Percentiles rank a stretch among this genome's conserved stretches.
Conservation (phyloP, 2,329 filamentous ascomycete species). For the Cryoendolithus antarcticus region DNA sequence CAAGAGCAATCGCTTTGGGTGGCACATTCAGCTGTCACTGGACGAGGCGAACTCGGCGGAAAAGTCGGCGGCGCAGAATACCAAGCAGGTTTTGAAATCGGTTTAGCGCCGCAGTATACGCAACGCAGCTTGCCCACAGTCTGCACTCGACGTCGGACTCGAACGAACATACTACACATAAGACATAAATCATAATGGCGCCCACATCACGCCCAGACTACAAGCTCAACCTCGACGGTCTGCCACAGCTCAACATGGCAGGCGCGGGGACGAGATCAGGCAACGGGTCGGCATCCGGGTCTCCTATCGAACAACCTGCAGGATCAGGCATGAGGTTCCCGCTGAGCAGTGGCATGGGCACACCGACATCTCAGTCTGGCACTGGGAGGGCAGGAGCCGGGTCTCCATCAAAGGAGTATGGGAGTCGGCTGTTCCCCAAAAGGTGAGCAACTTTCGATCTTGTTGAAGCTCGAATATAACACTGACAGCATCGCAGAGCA, state of each 20-base stretch:
- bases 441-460: conserved; percentile 47
- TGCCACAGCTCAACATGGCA: conserved; percentile 52
- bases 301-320: conserved; percentile 58
- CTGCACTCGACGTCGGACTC: too few species aligned
- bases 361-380: conserved; percentile 37
- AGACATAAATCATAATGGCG: conserved; percentile 61
- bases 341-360: conserved; percentile 52
- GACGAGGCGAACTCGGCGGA: too few species aligned
- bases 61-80: too few species aligned
- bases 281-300: conserved; percentile 68
- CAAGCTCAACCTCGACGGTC: conserved; percentile 74
- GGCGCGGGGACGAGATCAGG: conserved; percentile 52
- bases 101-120: too few species aligned
- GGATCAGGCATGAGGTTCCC: conserved; percentile 56
- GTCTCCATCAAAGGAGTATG: conserved; percentile 90
- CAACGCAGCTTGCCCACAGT: too few species aligned
- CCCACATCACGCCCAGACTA: conserved; percentile 64
- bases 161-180: too few species aligned
- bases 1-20: too few species aligned
- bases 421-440: conserved; percentile 76
- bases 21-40: too few species aligned
- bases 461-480: too few species aligned
- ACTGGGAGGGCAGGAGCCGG: conserved; percentile 69
- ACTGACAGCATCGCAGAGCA: conserved; percentile 45
- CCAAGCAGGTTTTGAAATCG: too few species aligned